Conservation (phyloP, 2,329 filamentous ascomycete genomes). For the Fusarium equiseti region DNA sequence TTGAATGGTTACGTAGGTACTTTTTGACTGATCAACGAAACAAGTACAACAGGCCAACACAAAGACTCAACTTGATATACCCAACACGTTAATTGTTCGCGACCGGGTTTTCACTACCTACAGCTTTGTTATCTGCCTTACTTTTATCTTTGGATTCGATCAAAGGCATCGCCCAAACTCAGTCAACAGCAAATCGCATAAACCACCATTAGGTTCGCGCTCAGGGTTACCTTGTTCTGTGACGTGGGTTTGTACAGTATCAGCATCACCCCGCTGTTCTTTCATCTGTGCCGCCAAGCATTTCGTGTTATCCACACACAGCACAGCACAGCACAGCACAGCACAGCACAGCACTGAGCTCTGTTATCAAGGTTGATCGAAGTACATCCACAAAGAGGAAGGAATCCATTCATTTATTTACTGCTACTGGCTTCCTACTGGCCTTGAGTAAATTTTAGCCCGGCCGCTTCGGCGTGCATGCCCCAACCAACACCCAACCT, state of each 20-base stretch:
- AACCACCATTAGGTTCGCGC: background rate
- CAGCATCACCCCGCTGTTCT: slow-evolving; percentile 16
- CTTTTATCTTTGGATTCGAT: background rate
- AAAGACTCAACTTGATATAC: slow-evolving; percentile 19
- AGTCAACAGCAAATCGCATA: slow-evolving; percentile 3
- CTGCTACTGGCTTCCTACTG: slow-evolving; percentile 14
- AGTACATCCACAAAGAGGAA: slow-evolving; percentile 2
- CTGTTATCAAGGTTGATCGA: slow-evolving; percentile 21
- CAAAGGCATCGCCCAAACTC: slow-evolving; percentile 10
- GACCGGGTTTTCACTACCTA: background rate
- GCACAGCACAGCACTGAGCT: background rate
- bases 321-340: background rate
- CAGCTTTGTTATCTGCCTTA: background rate
- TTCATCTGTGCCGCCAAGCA: slow-evolving; percentile 30
- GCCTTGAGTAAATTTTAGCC: slow-evolving; percentile 24
- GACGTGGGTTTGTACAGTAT: background rate
- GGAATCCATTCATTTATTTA: slow-evolving; percentile 18
- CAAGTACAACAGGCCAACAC: slow-evolving; percentile 8
- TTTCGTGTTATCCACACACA: slow-evolving; percentile 24
- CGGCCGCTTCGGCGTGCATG: slow-evolving; percentile 36
- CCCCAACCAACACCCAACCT: slow-evolving; percentile 43
- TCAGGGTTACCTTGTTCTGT: slow-evolving; percentile 6
- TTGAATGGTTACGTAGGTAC: slow-evolving; percentile 7
- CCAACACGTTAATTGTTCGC: slow-evolving; percentile 6
- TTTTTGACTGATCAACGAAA: slow-evolving; percentile 12